Percentiles rank a stretch among this genome's conserved stretches.
phyloP scores from a whole-genome alignment of 768 basidiomycete genomes.

The Leccinum imitatum region DNA sequence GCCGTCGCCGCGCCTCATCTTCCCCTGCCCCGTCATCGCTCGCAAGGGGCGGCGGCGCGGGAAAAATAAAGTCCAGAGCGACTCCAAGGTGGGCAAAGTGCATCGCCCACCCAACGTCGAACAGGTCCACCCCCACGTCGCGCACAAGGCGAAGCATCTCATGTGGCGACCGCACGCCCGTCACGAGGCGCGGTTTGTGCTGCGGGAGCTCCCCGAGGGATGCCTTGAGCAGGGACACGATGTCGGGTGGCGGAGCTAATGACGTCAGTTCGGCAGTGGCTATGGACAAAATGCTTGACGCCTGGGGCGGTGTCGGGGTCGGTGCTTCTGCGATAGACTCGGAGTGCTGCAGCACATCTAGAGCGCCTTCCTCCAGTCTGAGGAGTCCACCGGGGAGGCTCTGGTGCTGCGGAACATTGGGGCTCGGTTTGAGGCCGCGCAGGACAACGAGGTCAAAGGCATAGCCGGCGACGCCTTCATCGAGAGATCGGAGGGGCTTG shows the following conservation, averaged over 20 bases:
- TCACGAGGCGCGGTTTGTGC: constrained; percentile 63
- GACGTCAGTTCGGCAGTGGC: background rate
- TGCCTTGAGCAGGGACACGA: constrained; percentile 48
- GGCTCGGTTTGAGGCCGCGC: constrained; percentile 23
- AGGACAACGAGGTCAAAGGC: constrained; percentile 64
- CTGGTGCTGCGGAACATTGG: constrained; percentile 19
- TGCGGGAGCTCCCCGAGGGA: constrained; percentile 57
- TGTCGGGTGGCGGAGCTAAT: constrained; percentile 3
- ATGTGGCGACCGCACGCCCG: constrained; percentile 61
- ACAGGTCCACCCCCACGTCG: constrained; percentile 69
- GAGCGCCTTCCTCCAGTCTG: constrained; percentile 12
- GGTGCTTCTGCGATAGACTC: constrained; percentile 3
- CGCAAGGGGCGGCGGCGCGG: constrained; percentile 33
- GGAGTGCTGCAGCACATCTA: constrained; percentile 16
- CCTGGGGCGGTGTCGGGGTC: constrained; percentile 17
- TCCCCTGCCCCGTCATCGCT: background rate
- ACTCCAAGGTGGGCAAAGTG: constrained; percentile 67
- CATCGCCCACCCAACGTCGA: constrained; percentile 74
- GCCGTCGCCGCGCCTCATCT: background rate
- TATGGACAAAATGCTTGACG: constrained; percentile 1
- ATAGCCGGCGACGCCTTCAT: constrained; percentile 72
- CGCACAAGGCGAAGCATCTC: constrained; percentile 67
- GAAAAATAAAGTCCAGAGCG: constrained; percentile 79
- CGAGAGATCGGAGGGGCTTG: constrained; percentile 52
- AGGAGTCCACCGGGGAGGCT: constrained; percentile 14